These are phyloP conservation scores for Candida quercuum DNA, from an alignment of 805 yeast genomes.

Conservation along the genomic window DNA sequence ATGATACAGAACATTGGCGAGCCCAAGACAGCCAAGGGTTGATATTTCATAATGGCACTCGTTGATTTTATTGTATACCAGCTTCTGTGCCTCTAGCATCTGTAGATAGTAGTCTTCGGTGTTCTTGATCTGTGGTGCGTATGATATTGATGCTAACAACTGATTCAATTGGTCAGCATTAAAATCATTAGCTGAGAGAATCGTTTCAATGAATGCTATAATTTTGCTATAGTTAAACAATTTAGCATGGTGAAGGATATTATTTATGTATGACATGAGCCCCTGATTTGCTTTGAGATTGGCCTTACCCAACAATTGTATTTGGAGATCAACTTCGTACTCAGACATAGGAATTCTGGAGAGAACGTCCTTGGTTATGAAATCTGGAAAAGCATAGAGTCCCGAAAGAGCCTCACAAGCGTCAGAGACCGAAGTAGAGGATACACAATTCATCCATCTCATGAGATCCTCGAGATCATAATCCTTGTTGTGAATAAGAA, in stretches of 20 bases:
- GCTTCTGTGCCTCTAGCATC: constrained; percentile 7
- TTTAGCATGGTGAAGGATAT: constrained; percentile 11
- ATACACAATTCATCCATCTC: constrained; percentile 22
- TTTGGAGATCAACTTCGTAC: constrained; percentile 10
- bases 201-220: background rate
- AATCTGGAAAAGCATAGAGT: constrained; percentile 31
- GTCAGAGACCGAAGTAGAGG: constrained; percentile 26
- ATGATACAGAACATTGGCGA: constrained; percentile 8
- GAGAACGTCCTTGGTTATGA: constrained; percentile 33
- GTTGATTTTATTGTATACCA: constrained; percentile 5
- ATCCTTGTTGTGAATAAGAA: constrained; percentile 1
- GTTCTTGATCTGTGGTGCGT: constrained; percentile 1
- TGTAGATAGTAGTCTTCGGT: constrained; percentile 8
- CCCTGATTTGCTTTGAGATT: no score
- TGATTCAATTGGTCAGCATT: background rate
- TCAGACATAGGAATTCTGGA: constrained; percentile 26
- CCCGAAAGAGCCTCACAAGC: constrained; percentile 31
- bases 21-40: constrained; percentile 8
- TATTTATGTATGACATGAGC: background rate
- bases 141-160: constrained; percentile 1
- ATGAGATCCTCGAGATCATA: constrained; percentile 8
- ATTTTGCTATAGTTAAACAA: constrained; percentile 5
- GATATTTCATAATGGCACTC: background rate
- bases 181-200: background rate
- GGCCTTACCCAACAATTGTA: constrained; percentile 3